Percentiles rank a stretch among this genome's conserved stretches.
Evolutionary conservation across 2,329 filamentous ascomycete genomes (phyloP).

Genomic region (Xylogone sp.): DNA sequence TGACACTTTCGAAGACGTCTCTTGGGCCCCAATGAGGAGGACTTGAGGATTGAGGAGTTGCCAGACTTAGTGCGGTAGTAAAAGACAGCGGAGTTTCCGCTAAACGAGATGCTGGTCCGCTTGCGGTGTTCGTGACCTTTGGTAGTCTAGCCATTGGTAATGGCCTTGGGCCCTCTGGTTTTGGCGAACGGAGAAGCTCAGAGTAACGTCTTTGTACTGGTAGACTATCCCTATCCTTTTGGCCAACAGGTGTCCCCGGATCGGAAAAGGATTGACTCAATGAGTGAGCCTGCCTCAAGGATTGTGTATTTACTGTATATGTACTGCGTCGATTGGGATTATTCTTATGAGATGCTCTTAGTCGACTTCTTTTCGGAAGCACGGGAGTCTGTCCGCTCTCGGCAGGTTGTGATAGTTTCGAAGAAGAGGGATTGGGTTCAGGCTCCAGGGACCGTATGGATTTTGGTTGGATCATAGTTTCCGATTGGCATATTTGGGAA

Average conservation of each 20-base stretch:
- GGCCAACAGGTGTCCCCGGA: neutral
- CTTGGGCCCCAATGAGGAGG: too few relatives aligned
- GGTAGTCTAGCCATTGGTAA: neutral
- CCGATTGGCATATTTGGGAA: neutral
- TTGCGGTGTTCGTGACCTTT: neutral
- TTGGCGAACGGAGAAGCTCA: neutral
- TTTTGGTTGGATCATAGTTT: neutral
- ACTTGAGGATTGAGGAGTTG: constrained; percentile 2
- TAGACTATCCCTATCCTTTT: neutral
- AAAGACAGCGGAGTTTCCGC: neutral
- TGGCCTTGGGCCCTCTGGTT: neutral
- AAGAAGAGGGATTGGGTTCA: too few relatives aligned
- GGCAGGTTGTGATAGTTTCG: too few relatives aligned
- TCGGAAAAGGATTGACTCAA: neutral
- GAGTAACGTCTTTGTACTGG: neutral
- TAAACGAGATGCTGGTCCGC: neutral
- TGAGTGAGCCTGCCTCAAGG: neutral
- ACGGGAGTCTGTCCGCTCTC: too few relatives aligned
- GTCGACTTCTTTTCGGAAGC: too few relatives aligned
- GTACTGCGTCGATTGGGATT: neutral
- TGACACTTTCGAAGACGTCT: too few relatives aligned
- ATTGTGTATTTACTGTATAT: neutral
- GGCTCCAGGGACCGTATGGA: neutral
- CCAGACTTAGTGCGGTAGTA: neutral
- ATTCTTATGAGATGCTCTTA: neutral